Evolutionary conservation across 2,329 filamentous ascomycete species (phyloP), one percentile per base, ranked within the genome.

Genomic region (Intubia oerlemansii): DNA sequence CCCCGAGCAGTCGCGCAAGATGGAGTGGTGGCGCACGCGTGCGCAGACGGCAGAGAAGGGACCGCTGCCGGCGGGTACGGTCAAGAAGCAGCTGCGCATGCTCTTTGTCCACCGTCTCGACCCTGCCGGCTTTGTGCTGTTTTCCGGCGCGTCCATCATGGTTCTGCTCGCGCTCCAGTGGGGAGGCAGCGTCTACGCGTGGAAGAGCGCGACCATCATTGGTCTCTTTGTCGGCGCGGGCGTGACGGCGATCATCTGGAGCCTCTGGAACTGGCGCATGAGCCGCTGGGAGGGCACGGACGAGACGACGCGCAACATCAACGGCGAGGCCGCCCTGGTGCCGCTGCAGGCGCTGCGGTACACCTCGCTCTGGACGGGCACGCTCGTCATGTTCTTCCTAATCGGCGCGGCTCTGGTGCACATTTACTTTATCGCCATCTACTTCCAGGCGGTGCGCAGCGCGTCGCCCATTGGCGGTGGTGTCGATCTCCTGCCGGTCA

Each of bases 81-180:
- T 59, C 36, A 40, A 48, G 51, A n/a, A n/a, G n/a, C n/a, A n/a
- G n/a, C n/a, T n/a, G n/a, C n/a, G 34, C 5, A 32, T 48, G 18
- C 29, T 38, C 10, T 28, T 46, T 26, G 40, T 49, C 30, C 5
- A 14, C 26, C 35, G 10, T 36, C 47, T 41, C 27, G 41, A 43
- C 26, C 27, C 32, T 4, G 11, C 34, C 18, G 41, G 39, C 29
- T 36, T 31, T 4, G 3, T 36, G 4, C 26, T 41, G 10, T 34
- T 43, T 17, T 28, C 39, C 17, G 36, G 38, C 7, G 32, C 48
- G 9, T 47, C 53, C 11, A 39, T 56, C 25, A 55, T 51, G 32
- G 47, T 60, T 10, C 44, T 61, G 17, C 43, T 60, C 1, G 57
- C 54, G 1, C 41, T 60, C 7, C 51, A 59, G 32, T 57, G 46